Base-by-base conservation (phyloP, 495 filamentous ascomycete genomes). In the Penicillium waksmanii region DNA sequence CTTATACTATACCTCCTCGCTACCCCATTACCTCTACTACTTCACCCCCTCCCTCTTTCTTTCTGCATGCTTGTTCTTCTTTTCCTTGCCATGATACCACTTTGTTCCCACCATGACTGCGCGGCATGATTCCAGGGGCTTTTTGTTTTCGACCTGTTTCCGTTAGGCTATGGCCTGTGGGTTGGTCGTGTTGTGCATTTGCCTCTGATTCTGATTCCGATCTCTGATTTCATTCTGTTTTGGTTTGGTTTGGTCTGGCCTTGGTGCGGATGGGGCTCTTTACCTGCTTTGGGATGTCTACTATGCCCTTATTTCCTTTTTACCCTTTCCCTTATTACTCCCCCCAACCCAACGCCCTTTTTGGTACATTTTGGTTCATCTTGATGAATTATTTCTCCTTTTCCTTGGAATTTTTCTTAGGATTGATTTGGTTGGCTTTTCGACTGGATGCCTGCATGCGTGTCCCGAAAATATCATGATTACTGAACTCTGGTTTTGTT, bases 101-200 rank as follows among this genome's bases (percentile, higher is more conserved):
- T 77, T 74, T 75, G 72, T 77, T 73, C 70, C 67, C 65, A 66
- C 66, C 66, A 76, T 69, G 71, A 71, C 70, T 74, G 65, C 68
- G 70, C 69, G 71, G 59, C 71, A 76, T 76, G 68, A 76, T 76
- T 72, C 72, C 70, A 70, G 66, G 73, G 67, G 63, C 69, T 73
- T n/a, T 44, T 64, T 64, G 51, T 67, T 68, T 66, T 57, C 60
- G 67, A 63, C 68, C 51, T 66, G 50, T 67, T 69, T 62, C 42
- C 42, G 42, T 40, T 40, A 40, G n/a, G 27, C 36, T 38, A 38
- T 57, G 49, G 61, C 49, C 56, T 60, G 51, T 58, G 62, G 56
- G 60, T 63, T 62, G 51, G 42, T 56, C 44, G 43, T 61, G 18
- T 58, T 66, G 57, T 55, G 62, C 59, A 56, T 68, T 49, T 44